Evolutionary conservation across 1,284 basidiomycete genomes (phyloP).

Genomic region (Austropuccinia psidii): DNA sequence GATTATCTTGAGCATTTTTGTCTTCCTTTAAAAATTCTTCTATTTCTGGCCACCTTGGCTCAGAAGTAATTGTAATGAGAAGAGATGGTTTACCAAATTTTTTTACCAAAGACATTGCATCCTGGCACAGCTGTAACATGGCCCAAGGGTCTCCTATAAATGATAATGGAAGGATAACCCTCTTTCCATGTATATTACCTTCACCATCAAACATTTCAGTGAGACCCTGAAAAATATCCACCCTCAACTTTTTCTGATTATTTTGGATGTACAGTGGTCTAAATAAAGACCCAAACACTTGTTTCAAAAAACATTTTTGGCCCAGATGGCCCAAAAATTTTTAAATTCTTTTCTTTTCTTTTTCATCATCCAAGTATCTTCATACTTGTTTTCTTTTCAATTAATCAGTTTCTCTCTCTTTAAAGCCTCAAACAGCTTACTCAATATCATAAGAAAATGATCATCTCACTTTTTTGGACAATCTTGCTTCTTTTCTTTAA

Average conservation of each 20-base stretch:
- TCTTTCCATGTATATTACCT: too few relatives aligned
- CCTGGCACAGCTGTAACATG: constrained; percentile 48
- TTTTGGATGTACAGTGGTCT: not conserved
- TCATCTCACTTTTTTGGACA: too few relatives aligned
- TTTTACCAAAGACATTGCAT: constrained; percentile 48
- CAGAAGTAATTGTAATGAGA: constrained; percentile 50
- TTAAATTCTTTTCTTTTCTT: too few relatives aligned
- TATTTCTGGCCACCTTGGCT: constrained; percentile 50
- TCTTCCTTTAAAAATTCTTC: not conserved
- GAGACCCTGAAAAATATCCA: not conserved
- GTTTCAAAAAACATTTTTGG: too few relatives aligned
- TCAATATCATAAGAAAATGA: too few relatives aligned
- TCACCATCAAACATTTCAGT: constrained; percentile 40
- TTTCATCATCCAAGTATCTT: too few relatives aligned
- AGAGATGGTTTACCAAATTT: constrained; percentile 46
- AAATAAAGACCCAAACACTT: too few relatives aligned
- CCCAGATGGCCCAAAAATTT: too few relatives aligned
- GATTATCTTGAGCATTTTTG: not conserved
- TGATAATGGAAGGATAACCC: constrained; percentile 46
- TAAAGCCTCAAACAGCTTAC: too few relatives aligned
- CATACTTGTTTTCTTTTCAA: too few relatives aligned
- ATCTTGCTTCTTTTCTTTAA: too few relatives aligned
- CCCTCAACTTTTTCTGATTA: not conserved
- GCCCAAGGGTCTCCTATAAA: constrained; percentile 48
- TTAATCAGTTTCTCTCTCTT: too few relatives aligned